These are phyloP conservation scores for Termitomyces heimii DNA, from an alignment of 768 basidiomycete genomes.

Conservation along the genomic window DNA sequence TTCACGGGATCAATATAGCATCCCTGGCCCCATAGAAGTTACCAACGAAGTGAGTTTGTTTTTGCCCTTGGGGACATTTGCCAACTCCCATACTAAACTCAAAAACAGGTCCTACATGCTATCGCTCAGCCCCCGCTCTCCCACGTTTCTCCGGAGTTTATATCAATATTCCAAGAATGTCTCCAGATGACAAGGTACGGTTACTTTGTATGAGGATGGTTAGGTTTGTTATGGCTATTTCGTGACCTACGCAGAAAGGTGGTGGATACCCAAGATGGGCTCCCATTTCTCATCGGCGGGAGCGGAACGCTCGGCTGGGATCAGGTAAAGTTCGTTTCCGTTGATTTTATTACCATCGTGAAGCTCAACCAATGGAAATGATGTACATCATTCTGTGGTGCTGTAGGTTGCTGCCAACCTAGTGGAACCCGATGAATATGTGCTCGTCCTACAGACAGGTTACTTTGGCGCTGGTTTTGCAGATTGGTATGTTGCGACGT, in stretches of 20 bases:
- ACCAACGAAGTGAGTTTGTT: slow-evolving; percentile 20
- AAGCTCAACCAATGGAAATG: not conserved
- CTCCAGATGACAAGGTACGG: slow-evolving; percentile 63
- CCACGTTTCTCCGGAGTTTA: slow-evolving; percentile 80
- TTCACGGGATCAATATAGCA: slow-evolving; percentile 18
- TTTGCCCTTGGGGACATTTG: not conserved
- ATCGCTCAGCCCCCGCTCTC: slow-evolving; percentile 79
- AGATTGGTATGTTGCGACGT: slow-evolving; percentile 52
- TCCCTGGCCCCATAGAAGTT: slow-evolving; percentile 49
- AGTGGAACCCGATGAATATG: slow-evolving; percentile 64
- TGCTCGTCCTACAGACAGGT: slow-evolving; percentile 76
- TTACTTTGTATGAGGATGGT: not conserved
- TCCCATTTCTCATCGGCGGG: slow-evolving; percentile 82
- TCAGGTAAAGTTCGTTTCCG: slow-evolving; percentile 36
- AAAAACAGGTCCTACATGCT: slow-evolving; percentile 62
- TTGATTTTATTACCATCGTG: not conserved
- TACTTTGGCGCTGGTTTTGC: slow-evolving; percentile 88
- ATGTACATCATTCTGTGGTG: not conserved
- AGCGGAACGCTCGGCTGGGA: slow-evolving; percentile 93
- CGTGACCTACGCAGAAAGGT: slow-evolving; percentile 40
- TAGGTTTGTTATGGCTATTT: not conserved
- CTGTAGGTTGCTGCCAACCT: slow-evolving; percentile 75
- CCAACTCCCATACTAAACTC: not conserved
- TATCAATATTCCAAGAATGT: slow-evolving; percentile 73
- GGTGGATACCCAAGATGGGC: slow-evolving; percentile 58